A percentile compares a stretch with the other conserved stretches of the same genome.
Evolutionary conservation across 2,329 filamentous ascomycete genomes (phyloP).

Genomic region (Colletotrichum viniferum): DNA sequence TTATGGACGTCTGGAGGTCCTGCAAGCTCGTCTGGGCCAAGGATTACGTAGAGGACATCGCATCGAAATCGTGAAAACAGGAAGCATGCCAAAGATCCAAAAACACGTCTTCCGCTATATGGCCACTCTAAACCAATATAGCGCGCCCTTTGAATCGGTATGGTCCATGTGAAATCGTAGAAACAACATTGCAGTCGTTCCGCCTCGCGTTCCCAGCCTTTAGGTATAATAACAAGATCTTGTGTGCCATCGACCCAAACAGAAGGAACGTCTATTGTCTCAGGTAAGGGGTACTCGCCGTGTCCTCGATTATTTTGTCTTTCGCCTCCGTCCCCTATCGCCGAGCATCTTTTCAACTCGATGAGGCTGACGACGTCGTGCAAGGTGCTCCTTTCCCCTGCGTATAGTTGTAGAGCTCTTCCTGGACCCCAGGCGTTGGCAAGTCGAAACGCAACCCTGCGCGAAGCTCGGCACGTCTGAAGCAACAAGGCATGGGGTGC

Average conservation of each 20-base stretch:
- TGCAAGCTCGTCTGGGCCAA: background rate
- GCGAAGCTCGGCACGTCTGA: background rate
- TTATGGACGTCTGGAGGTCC: fast-evolving
- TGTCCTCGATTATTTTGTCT: background rate
- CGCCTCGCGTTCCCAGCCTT: background rate
- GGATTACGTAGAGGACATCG: background rate
- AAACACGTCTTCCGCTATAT: background rate
- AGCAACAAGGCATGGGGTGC: background rate
- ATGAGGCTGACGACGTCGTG: background rate
- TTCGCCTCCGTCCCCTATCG: background rate
- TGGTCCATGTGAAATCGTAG: background rate
- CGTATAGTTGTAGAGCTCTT: background rate
- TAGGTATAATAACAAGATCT: background rate
- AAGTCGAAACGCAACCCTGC: background rate
- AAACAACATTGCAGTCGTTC: background rate
- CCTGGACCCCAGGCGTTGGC: background rate
- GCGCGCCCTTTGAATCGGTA: background rate
- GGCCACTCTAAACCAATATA: background rate
- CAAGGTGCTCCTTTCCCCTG: background rate
- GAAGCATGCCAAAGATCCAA: background rate
- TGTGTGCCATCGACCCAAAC: background rate
- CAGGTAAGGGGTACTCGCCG: background rate
- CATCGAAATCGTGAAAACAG: background rate
- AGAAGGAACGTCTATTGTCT: background rate
- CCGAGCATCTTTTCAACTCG: background rate